These are phyloP conservation scores for Rhododendron williamsianum DNA, from an alignment of 148 eudicot genomes.

Conservation along the genomic window DNA sequence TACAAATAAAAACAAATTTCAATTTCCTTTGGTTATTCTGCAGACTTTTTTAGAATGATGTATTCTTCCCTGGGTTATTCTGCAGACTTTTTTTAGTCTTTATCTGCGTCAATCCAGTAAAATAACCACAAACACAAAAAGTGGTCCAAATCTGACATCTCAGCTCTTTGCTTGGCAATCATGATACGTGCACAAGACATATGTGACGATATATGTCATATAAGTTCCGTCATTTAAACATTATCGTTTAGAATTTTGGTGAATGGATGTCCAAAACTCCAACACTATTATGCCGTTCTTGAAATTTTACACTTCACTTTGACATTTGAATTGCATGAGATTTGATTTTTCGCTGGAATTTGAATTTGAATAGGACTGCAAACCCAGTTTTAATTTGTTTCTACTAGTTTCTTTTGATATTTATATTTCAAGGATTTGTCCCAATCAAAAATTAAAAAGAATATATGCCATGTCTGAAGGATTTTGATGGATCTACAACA, in stretches of 20 bases:
- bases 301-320: neutral
- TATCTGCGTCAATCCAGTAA: neutral
- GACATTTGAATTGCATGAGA: neutral
- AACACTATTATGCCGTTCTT: neutral
- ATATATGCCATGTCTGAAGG: neutral
- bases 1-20: neutral
- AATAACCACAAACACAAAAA: neutral
- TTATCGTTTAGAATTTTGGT: neutral
- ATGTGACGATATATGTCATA: neutral
- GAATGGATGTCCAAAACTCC: neutral
- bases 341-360: neutral
- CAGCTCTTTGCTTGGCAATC: neutral
- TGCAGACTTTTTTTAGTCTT: neutral
- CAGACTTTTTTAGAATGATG: neutral
- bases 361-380: neutral
- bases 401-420: neutral
- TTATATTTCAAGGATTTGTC: neutral
- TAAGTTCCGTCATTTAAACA: neutral
- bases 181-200: neutral
- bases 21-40: neutral
- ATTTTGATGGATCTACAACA: neutral
- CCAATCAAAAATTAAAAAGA: neutral
- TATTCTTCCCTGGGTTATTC: neutral
- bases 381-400: neutral
- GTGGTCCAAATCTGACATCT: neutral